These are phyloP conservation scores for Xylaria hypoxylon DNA, from an alignment of 2,329 filamentous ascomycete species.

Conservation along the genomic window DNA sequence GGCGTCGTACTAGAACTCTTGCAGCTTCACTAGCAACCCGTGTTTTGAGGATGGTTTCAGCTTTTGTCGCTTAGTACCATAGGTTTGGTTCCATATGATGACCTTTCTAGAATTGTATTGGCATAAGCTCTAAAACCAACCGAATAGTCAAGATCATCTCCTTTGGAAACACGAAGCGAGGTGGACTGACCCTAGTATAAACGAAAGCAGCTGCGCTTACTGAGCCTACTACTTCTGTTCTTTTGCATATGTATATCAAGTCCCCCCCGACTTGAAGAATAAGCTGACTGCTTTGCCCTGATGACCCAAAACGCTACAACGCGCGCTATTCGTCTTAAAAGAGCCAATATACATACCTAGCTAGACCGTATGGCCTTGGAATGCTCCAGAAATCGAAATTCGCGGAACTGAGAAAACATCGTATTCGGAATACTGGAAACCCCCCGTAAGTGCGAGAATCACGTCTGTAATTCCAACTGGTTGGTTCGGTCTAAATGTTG, in stretches of 20 bases:
- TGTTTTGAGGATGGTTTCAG: constrained; percentile 3
- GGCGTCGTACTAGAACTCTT: constrained; percentile 5
- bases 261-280: constrained; percentile 18
- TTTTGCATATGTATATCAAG: constrained; percentile 32
- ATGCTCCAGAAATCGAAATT: constrained; percentile 14
- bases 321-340: constrained; percentile 17
- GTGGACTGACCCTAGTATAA: constrained; percentile 5
- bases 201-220: constrained; percentile 28
- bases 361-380: constrained; percentile 18
- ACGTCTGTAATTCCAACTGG: constrained; percentile 23
- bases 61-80: constrained; percentile 17
- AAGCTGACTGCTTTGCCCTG: constrained; percentile 31
- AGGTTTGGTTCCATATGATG: constrained; percentile 9
- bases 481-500: constrained; percentile 30
- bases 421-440: constrained; percentile 20
- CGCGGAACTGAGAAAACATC: constrained; percentile 28
- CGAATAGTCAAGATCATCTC: constrained; percentile 9
- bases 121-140: constrained; percentile 19
- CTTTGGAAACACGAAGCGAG: constrained; percentile 9
- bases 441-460: constrained; percentile 6
- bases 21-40: constrained; percentile 1
- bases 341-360: constrained; percentile 7
- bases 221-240: constrained; percentile 20
- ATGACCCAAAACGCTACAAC: constrained; percentile 18
- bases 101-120: background rate